Base-by-base conservation (phyloP, 2,329 filamentous ascomycete species). In the Microascus cirrosus region DNA sequence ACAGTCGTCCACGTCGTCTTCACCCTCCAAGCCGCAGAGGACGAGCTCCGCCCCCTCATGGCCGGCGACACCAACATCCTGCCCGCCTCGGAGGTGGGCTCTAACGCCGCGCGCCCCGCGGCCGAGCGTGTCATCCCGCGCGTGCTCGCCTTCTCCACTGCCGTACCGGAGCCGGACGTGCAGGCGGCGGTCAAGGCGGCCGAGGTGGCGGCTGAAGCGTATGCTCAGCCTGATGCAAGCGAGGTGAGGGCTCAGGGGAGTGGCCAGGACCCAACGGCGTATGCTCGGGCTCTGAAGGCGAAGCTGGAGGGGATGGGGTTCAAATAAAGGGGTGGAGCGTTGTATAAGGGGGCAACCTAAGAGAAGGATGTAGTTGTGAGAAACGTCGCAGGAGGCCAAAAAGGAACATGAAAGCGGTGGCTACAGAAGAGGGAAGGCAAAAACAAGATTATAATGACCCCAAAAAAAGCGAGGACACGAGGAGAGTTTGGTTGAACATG, bases 221-320 rank as follows among this genome's bases (percentile, higher is more conserved):
- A 50, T 10, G 22, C 20, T 8, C 20, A 20, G 45, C 45, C 45
- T 20, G 45, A 50, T 6, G 45, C 45, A 2, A 50, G 45, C 45
- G 57, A 58, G 52, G 32, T 58, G 36, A 58, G 35, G 39, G 35
- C 52, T n/a, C 51, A 53, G 25, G 57, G 57, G 5, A 34, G 45
- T 3, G 56, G 53, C 20, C 57, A 55, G 20, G 51, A 59, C 35
- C 50, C 59, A 8, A 53, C 39, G 13, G 55, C 54, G 6, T 57
- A 60, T 52, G 57, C 59, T 10, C 52, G 52, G 53, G 57, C 59
- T 15, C 32, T 60, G 35, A 61, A 61, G 60, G 11, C n/a, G 25
- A 59, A 58, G 59, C 52, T 61, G 45, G 24, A 20, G 20, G 45
- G 22, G n/a, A 22, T 50, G 45, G 45, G 45, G 45, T 50, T 50